Evolutionary conservation across 2,329 filamentous ascomycete species (phyloP), one percentile per base, ranked within the genome.

Genomic region (Phialophora verrucosa): DNA sequence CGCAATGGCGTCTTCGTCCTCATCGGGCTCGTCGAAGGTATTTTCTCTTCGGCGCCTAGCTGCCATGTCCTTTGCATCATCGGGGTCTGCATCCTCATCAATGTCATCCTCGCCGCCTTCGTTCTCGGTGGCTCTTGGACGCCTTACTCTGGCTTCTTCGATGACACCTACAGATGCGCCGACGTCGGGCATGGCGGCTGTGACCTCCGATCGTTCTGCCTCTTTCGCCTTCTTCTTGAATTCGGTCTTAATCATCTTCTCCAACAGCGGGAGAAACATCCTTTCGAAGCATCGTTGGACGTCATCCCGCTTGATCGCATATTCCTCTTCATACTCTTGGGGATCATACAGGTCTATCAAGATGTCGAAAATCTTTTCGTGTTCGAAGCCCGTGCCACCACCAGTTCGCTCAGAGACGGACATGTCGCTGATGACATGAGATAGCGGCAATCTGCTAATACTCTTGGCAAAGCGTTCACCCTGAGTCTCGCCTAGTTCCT

Each of bases 301-400:
- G 76, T 98, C 93, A 20, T 86, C 84, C 44, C 90, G 83, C 51
- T 83, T 85, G 75, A 98, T 96, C 20, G 91, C 92, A 75, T 99
- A 98, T 65, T 92, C 92, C 72, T 90, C 83, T 42, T 83, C 87
- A 77, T 98, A 99, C 74, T 98, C 94, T 23, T 88, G 84, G 0
- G 89, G 86, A 0, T 92, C 90, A 83, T 96, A 99, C 75, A 99
- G 91, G 65, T 90, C 86, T 25, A 99, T 82, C 50, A 88, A 85
- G 65, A 99, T 86, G 73, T 92, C 88, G 78, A 93, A 99, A 55
- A 90, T 89, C 81, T 96, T 97, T 61, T 92, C 91, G 73, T 91
- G 85, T 0, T 84, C 80, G 74, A 88, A 85, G 4, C 87, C 87
- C 35, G 87, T 80, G 49, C 92, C 92, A 65, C 86, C 85, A 12